Conservation (phyloP, 2,329 filamentous ascomycete species). For the Colletotrichum sidae region DNA sequence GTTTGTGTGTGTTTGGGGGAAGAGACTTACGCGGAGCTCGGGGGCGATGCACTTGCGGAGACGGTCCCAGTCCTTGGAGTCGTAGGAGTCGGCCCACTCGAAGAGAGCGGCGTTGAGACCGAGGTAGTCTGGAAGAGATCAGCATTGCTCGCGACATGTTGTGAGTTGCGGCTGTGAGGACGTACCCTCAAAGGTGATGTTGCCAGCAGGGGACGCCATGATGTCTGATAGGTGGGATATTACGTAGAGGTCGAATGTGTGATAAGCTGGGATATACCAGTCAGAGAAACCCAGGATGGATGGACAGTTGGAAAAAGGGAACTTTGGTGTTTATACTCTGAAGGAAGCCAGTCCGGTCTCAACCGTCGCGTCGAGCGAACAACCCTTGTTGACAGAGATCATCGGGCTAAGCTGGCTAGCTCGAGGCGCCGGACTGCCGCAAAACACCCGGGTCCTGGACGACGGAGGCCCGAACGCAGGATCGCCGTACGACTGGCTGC, state of each 20-base stretch:
- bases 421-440: constrained; percentile 32
- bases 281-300: background rate
- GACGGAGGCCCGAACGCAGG: constrained; percentile 31
- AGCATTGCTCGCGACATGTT: constrained; percentile 57
- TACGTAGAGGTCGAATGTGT: background rate
- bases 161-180: constrained; percentile 51
- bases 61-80: constrained; percentile 73
- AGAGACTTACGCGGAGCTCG: constrained; percentile 58
- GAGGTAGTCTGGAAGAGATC: constrained; percentile 59
- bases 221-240: background rate
- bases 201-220: constrained; percentile 33
- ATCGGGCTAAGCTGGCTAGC: background rate
- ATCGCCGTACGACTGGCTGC: constrained; percentile 1
- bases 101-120: constrained; percentile 62
- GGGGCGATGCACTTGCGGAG: constrained; percentile 65
- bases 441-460: constrained; percentile 19
- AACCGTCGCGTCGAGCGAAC: background rate
- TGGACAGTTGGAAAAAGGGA: rapidly evolving
- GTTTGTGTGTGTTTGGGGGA: constrained; percentile 51
- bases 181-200: constrained; percentile 53
- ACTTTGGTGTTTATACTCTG: constrained; percentile 1
- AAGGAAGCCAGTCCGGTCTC: background rate
- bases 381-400: background rate
- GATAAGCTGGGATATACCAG: background rate
- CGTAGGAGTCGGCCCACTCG: constrained; percentile 75